Conservation (phyloP, 2,329 filamentous ascomycete genomes). For the Xylariaceae sp. region DNA sequence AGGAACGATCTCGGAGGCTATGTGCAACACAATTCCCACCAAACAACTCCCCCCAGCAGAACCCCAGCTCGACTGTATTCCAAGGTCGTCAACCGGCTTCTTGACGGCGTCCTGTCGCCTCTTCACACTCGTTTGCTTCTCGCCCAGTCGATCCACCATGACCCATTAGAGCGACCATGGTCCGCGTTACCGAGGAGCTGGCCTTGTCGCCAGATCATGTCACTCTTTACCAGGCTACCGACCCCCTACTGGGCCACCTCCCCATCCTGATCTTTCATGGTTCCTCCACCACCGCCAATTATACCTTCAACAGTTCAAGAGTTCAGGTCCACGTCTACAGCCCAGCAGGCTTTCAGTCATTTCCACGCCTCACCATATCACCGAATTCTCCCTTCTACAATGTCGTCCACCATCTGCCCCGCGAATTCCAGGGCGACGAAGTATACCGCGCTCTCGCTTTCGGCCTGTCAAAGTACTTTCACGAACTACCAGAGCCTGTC, state of each 20-base stretch:
- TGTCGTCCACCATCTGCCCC: conserved; percentile 87
- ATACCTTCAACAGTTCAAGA: conserved; percentile 85
- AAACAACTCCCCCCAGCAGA: not conserved
- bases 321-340: conserved; percentile 94
- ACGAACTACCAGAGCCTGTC: conserved; percentile 78
- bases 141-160: conserved; percentile 44
- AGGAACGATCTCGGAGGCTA: conserved; percentile 16
- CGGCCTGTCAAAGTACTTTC: conserved; percentile 92
- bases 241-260: conserved; percentile 80
- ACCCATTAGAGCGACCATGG: conserved; percentile 69
- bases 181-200: conserved; percentile 80
- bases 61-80: not conserved
- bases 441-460: conserved; percentile 90
- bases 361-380: conserved; percentile 88
- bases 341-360: conserved; percentile 86
- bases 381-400: conserved; percentile 91
- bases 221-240: conserved; percentile 86
- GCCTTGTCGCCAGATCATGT: conserved; percentile 81
- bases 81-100: conserved; percentile 11
- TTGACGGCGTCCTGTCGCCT: conserved; percentile 17
- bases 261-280: conserved; percentile 92
- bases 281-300: conserved; percentile 86
- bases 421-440: conserved; percentile 95
- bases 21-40: conserved; percentile 14
- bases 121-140: conserved; percentile 29